Evolutionary conservation across 148 eudicot genomes (phyloP).

Genomic region (Rhododendron ferrugineum): DNA sequence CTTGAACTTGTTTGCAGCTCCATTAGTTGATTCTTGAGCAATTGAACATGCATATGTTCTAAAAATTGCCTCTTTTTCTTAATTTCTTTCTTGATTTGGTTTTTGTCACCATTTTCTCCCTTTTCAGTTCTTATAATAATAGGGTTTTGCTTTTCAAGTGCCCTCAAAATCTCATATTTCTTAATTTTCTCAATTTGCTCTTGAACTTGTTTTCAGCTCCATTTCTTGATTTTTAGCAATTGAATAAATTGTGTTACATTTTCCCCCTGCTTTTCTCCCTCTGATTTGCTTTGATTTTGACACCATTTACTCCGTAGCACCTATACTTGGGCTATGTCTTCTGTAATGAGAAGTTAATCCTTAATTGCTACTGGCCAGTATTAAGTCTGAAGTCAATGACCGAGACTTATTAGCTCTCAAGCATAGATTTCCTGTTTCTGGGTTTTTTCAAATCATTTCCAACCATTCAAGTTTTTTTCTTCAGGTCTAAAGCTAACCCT

Average conservation of each 20-base stretch:
- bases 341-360: neutral
- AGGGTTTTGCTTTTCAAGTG: neutral
- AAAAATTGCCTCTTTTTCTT: neutral
- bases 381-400: conserved; percentile 6
- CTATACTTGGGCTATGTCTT: neutral
- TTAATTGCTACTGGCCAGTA: neutral
- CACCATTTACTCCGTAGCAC: neutral
- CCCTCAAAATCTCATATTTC: neutral
- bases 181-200: neutral
- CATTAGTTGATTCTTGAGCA: neutral
- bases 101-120: neutral
- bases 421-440: neutral
- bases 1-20: neutral
- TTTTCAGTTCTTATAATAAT: neutral
- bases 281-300: neutral
- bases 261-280: neutral
- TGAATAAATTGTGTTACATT: neutral
- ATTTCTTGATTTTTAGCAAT: neutral
- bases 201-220: neutral
- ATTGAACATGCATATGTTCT: neutral
- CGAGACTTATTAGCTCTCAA: neutral
- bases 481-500: neutral
- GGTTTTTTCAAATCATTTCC: neutral
- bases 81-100: neutral
- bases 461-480: neutral